These are phyloP conservation scores for Malassezia nana DNA, from an alignment of 1,284 basidiomycete genomes.

Conservation along the genomic window DNA sequence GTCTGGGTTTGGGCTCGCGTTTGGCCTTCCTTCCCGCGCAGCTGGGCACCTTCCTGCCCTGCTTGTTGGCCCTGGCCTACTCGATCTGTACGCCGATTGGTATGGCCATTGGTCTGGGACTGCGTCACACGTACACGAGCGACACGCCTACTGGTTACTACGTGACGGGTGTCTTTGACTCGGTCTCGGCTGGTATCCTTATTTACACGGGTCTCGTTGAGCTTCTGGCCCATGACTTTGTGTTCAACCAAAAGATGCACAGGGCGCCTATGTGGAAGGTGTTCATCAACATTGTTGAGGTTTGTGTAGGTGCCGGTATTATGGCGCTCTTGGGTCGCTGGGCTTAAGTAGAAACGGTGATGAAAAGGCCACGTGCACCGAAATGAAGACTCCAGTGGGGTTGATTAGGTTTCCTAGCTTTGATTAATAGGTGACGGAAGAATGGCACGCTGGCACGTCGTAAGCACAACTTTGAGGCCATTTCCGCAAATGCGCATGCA, in stretches of 20 bases:
- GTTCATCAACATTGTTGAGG: constrained; percentile 37
- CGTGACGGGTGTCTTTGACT: constrained; percentile 42
- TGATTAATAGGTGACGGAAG: neutral
- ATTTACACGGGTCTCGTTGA: constrained; percentile 46
- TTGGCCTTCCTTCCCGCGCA: constrained; percentile 27
- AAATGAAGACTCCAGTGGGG: neutral
- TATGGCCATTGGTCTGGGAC: constrained; percentile 44
- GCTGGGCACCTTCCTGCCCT: constrained; percentile 25
- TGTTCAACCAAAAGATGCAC: constrained; percentile 48
- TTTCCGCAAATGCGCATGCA: neutral
- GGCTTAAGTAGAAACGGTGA: constrained; percentile 24
- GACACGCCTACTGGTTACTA: constrained; percentile 39
- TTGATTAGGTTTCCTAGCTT: neutral
- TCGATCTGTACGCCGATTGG: constrained; percentile 44
- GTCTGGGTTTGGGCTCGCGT: constrained; percentile 45
- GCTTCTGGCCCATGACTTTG: constrained; percentile 47
- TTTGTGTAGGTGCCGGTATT: constrained; percentile 49
- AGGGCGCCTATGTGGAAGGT: constrained; percentile 42
- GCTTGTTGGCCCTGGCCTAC: constrained; percentile 27
- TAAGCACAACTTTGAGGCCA: neutral
- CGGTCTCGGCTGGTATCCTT: constrained; percentile 43
- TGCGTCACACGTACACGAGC: constrained; percentile 42
- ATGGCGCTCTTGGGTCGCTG: constrained; percentile 51
- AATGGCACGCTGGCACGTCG: neutral
- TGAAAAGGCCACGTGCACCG: neutral